Evolutionary conservation across 1,284 basidiomycete genomes (phyloP).

Genomic region (Pseudozyma sp.): DNA sequence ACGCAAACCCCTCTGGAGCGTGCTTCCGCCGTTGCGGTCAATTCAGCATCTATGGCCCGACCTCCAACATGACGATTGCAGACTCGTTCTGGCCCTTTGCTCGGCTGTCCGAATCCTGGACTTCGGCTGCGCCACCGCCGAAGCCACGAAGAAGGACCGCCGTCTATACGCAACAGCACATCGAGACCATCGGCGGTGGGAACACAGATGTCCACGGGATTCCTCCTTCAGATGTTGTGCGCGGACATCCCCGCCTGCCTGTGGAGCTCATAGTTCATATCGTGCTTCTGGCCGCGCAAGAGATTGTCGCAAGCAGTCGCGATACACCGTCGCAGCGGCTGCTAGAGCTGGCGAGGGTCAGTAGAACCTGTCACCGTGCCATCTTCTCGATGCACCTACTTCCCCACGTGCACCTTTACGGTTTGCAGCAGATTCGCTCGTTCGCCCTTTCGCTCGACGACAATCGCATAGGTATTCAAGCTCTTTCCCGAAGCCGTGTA

Average conservation of each 20-base stretch:
- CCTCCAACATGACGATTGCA: slow-evolving; percentile 26
- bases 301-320: background rate
- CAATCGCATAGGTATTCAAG: slow-evolving; percentile 18
- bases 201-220: background rate
- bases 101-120: slow-evolving; percentile 18
- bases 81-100: slow-evolving; percentile 33
- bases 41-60: slow-evolving; percentile 5
- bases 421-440: slow-evolving; percentile 17
- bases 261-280: slow-evolving; percentile 34
- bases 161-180: slow-evolving; percentile 30
- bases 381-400: slow-evolving; percentile 15
- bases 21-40: slow-evolving; percentile 10
- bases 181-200: slow-evolving; percentile 45
- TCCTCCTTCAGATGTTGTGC: background rate
- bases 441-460: slow-evolving; percentile 25
- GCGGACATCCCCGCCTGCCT: slow-evolving; percentile 18
- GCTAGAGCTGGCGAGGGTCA: slow-evolving; percentile 26
- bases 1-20: slow-evolving; percentile 4
- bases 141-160: slow-evolving; percentile 20
- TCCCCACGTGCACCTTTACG: slow-evolving; percentile 19
- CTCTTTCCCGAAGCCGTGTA: slow-evolving; percentile 7
- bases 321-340: background rate
- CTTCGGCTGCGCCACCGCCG: slow-evolving; percentile 1
- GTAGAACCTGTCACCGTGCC: slow-evolving; percentile 21
- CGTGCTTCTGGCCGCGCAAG: slow-evolving; percentile 27